These are phyloP conservation scores for Phytophthora constricta DNA, from an alignment of 352 stramenopile genomes.

Conservation along the genomic window DNA sequence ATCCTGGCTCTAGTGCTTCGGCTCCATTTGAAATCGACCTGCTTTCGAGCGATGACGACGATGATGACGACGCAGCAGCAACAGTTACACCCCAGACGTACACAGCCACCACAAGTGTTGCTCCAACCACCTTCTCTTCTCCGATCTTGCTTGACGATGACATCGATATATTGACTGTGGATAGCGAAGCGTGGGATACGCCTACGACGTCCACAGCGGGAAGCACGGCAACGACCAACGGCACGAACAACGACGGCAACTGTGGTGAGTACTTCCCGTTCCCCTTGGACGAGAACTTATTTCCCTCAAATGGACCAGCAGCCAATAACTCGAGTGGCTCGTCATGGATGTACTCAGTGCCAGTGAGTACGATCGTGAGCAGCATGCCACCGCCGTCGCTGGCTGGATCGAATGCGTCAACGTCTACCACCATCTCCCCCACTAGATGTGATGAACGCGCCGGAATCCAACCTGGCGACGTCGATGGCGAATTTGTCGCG, in stretches of 20 bases:
- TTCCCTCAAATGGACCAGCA: conserved; percentile 33
- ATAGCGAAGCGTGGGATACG: conserved; percentile 71
- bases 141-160: conserved; percentile 65
- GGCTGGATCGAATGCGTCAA: conserved; percentile 9
- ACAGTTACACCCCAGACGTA: conserved; percentile 12
- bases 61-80: conserved; percentile 38
- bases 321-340: conserved; percentile 27
- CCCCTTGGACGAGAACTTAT: conserved; percentile 66
- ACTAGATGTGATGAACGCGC: conserved; percentile 39
- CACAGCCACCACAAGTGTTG: not conserved
- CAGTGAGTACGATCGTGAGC: conserved; percentile 43
- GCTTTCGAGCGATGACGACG: conserved; percentile 75
- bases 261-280: conserved; percentile 61
- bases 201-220: conserved; percentile 16
- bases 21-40: conserved; percentile 79
- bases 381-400: conserved; percentile 26
- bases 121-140: conserved; percentile 14
- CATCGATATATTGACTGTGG: conserved; percentile 69
- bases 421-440: conserved; percentile 16
- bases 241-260: conserved; percentile 26
- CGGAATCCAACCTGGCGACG: conserved; percentile 58
- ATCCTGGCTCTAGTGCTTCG: conserved; percentile 28
- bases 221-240: conserved; percentile 28
- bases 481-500: conserved; percentile 71
- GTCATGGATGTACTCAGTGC: conserved; percentile 43